A percentile compares a stretch with the other conserved stretches of the same genome.
Evolutionary conservation across 129 eudicot genomes (phyloP).

Genomic region (Cynara cardunculus): DNA sequence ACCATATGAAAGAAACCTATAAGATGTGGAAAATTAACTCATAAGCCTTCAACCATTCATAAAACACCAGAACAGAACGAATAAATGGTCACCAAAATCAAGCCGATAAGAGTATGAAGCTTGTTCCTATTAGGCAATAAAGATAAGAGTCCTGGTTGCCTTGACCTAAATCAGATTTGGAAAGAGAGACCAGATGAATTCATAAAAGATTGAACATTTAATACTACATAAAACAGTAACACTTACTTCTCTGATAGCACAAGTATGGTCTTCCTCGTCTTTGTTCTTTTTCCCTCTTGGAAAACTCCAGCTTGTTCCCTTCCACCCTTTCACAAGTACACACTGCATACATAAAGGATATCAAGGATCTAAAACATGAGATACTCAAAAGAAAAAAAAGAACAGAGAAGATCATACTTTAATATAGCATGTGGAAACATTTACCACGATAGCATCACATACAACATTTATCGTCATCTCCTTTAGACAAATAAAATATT

Average conservation of each 20-base stretch:
- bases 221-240: background rate
- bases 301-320: slow-evolving; percentile 87
- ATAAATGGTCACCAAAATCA: background rate
- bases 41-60: background rate
- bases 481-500: background rate
- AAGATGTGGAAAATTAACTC: too few species aligned
- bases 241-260: slow-evolving; percentile 77
- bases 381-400: background rate
- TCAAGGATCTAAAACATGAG: background rate
- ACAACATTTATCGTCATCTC: background rate
- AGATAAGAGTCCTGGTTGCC: background rate
- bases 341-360: slow-evolving; percentile 36
- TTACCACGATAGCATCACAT: background rate
- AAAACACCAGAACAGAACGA: background rate
- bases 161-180: background rate
- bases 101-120: background rate
- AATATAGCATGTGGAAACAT: background rate
- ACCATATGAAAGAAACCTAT: background rate
- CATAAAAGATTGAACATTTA: background rate
- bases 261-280: slow-evolving; percentile 78
- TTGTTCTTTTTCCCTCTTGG: slow-evolving; percentile 82
- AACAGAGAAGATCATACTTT: background rate
- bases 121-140: too few species aligned
- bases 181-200: background rate
- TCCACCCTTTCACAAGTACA: slow-evolving; percentile 83